These are phyloP conservation scores for Gossypium gossypioides DNA, from an alignment of 441 rosid genomes.

Conservation along the genomic window DNA sequence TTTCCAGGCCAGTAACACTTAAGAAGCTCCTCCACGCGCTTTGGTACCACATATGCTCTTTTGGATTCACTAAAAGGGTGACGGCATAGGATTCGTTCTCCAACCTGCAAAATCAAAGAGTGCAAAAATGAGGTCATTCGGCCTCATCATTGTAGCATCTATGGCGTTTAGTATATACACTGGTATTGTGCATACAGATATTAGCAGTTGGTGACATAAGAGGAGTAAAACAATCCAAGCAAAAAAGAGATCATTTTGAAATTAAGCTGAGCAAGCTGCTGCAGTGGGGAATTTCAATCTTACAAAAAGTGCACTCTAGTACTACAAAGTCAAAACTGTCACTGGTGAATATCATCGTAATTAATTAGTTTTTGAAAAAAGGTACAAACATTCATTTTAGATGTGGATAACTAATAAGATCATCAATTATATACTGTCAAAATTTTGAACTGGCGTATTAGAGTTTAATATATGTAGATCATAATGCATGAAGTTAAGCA, in stretches of 20 bases:
- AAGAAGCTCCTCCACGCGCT: constrained; percentile 70
- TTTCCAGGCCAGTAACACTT: constrained; percentile 91
- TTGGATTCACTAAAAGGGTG: constrained; percentile 92
- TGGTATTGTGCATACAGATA: background rate
- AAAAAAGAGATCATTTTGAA: background rate
- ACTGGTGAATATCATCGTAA: background rate
- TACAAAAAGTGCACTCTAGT: background rate
- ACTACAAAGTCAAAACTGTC: background rate
- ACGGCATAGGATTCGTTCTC: constrained; percentile 69
- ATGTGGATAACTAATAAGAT: background rate
- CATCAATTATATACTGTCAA: background rate
- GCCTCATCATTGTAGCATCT: background rate
- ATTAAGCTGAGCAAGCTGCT: background rate
- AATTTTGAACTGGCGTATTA: background rate
- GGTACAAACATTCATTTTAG: background rate
- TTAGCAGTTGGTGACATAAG: background rate
- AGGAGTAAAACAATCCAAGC: background rate
- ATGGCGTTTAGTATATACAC: background rate
- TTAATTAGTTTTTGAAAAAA: background rate
- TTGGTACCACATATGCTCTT: constrained; percentile 91
- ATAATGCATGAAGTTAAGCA: background rate
- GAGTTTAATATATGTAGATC: background rate
- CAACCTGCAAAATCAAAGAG: constrained; percentile 43
- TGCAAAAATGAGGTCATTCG: background rate
- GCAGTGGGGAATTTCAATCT: background rate